Evolutionary conservation across 192 early-diverging fungal species (phyloP).

Genomic region (Geranomyces variabilis): DNA sequence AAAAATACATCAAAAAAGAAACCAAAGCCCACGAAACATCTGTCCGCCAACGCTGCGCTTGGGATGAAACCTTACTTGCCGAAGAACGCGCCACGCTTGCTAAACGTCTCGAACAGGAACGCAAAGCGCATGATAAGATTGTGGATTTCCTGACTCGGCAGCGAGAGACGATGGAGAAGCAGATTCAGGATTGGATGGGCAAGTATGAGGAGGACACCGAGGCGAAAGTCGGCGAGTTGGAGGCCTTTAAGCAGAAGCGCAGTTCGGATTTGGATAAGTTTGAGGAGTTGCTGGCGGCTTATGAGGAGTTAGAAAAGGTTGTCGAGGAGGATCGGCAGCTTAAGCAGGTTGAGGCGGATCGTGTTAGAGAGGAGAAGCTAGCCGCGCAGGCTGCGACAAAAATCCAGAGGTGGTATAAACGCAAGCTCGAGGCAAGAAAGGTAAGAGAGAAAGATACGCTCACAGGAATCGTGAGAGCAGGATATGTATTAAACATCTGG

Average conservation of each 20-base stretch:
- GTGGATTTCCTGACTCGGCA: slow-evolving; percentile 57
- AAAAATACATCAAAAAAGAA: slow-evolving; percentile 69
- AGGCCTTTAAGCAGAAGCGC: slow-evolving; percentile 53
- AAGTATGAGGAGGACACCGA: slow-evolving; percentile 69
- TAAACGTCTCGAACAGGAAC: slow-evolving; percentile 51
- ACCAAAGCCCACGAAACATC: slow-evolving; percentile 64
- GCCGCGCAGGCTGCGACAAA: slow-evolving; percentile 34
- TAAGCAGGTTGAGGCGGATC: slow-evolving; percentile 51
- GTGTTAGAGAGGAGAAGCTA: slow-evolving; percentile 36
- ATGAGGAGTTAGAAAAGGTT: slow-evolving; percentile 57
- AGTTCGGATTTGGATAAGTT: slow-evolving; percentile 58
- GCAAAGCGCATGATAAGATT: slow-evolving; percentile 55
- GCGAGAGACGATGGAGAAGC: slow-evolving; percentile 49
- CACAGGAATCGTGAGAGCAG: no score
- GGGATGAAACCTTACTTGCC: slow-evolving; percentile 39
- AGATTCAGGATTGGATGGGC: slow-evolving; percentile 67
- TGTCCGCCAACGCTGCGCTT: slow-evolving; percentile 49
- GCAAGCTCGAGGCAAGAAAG: slow-evolving; percentile 18
- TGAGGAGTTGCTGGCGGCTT: slow-evolving; percentile 57
- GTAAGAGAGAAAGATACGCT: no score
- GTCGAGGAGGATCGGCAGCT: slow-evolving; percentile 54
- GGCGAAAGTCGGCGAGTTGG: slow-evolving; percentile 54
- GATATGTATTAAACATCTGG: not conserved
- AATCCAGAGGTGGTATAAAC: slow-evolving; percentile 55
- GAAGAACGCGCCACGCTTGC: slow-evolving; percentile 44